phyloP scores from a whole-genome alignment of 352 stramenopile species.

The Phytophthora uliginosa region DNA sequence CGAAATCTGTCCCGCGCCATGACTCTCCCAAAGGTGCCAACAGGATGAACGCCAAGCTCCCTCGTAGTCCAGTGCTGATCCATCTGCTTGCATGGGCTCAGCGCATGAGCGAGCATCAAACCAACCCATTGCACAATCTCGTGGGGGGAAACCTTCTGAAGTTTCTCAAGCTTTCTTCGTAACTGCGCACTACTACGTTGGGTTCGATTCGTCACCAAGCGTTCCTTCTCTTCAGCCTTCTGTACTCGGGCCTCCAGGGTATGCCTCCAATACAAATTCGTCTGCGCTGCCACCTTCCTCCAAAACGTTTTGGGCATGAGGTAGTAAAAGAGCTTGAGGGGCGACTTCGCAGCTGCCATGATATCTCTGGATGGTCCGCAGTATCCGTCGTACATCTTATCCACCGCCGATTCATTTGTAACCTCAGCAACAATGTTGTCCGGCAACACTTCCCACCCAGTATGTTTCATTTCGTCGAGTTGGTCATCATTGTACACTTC shows the following conservation, averaged over 20 bases:
- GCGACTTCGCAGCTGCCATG: not conserved
- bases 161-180: not conserved
- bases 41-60: not conserved
- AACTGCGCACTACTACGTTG: not conserved
- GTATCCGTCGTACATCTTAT: constrained; percentile 14
- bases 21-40: not conserved
- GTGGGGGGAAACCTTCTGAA: not conserved
- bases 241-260: not conserved
- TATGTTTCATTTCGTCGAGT: constrained; percentile 6
- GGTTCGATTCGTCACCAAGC: not conserved
- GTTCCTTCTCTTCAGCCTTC: not conserved
- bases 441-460: constrained; percentile 7
- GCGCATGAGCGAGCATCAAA: not conserved
- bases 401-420: not conserved
- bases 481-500: constrained; percentile 3
- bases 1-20: not conserved
- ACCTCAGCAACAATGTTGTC: not conserved
- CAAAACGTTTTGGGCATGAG: constrained; percentile 24
- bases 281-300: constrained; percentile 1
- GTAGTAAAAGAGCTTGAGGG: constrained; percentile 16
- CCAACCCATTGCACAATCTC: not conserved
- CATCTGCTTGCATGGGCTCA: not conserved
- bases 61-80: not conserved
- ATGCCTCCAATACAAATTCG: constrained; percentile 12
- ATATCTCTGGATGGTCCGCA: constrained; percentile 1